phyloP scores from a whole-genome alignment of 106 monocot species.

The Narthecium ossifragum region DNA sequence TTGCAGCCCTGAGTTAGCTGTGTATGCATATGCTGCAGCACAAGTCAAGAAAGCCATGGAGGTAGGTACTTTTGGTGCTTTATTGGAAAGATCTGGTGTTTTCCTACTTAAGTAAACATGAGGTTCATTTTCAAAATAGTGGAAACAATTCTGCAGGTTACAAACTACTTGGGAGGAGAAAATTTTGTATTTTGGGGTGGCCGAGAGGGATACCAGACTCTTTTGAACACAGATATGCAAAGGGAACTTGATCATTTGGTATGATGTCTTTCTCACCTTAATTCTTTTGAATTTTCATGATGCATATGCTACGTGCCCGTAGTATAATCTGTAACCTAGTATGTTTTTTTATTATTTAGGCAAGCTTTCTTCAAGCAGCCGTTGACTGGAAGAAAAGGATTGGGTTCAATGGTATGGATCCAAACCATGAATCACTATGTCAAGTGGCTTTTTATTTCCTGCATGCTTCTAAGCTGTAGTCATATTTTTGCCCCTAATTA shows the following conservation, averaged over 20 bases:
- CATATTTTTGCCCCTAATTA: too few species aligned
- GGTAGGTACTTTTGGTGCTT: slow-evolving; percentile 30
- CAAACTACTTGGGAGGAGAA: slow-evolving; percentile 94
- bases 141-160: slow-evolving; percentile 41
- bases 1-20: slow-evolving; percentile 75
- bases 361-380: slow-evolving; percentile 87
- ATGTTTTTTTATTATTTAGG: slow-evolving; percentile 31
- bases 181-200: slow-evolving; percentile 99
- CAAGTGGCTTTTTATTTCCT: too few species aligned
- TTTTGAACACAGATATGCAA: slow-evolving; percentile 96
- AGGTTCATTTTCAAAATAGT: not conserved
- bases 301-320: not conserved
- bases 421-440: too few species aligned
- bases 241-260: slow-evolving; percentile 98
- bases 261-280: slow-evolving; percentile 3
- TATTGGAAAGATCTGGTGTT: slow-evolving; percentile 3
- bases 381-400: slow-evolving; percentile 95
- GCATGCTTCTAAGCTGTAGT: too few species aligned
- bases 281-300: not conserved
- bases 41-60: slow-evolving; percentile 99
- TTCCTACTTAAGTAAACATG: too few species aligned
- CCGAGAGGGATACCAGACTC: slow-evolving; percentile 92
- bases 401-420: slow-evolving; percentile 72
- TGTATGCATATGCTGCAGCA: slow-evolving; percentile 97
- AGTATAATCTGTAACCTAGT: not conserved